Conservation (phyloP, 805 yeast species). For the Brettanomyces naardenensis region DNA sequence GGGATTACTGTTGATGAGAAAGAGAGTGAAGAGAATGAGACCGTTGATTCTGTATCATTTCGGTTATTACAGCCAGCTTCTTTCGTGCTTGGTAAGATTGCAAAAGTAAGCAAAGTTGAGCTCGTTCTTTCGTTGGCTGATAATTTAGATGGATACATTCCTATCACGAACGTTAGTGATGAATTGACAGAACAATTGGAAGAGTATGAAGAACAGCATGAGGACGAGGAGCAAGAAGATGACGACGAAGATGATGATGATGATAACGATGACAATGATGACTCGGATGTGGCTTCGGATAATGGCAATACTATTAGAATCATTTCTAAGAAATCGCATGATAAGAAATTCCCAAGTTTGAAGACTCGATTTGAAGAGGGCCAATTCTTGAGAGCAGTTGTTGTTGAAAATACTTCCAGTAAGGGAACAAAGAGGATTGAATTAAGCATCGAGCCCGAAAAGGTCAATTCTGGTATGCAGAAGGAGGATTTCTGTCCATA, state of each 20-base stretch:
- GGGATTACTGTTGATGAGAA: conserved; percentile 19
- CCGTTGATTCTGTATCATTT: conserved; percentile 56
- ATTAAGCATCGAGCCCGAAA: conserved; percentile 65
- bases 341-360: conserved; percentile 45
- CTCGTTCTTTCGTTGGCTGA: conserved; percentile 70
- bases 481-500: conserved; percentile 56
- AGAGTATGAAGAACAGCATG: conserved; percentile 42
- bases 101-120: conserved; percentile 52
- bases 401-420: conserved; percentile 40
- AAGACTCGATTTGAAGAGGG: conserved; percentile 54
- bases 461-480: conserved; percentile 53
- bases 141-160: conserved; percentile 70
- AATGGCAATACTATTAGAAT: conserved; percentile 8
- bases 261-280: conserved; percentile 19
- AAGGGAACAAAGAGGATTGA: conserved; percentile 53
- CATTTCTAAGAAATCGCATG: conserved; percentile 20
- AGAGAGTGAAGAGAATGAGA: conserved; percentile 22
- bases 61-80: conserved; percentile 65
- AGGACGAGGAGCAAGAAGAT: conserved; percentile 34
- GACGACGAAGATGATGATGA: conserved; percentile 24
- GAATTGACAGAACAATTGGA: conserved; percentile 53
- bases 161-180: conserved; percentile 64
- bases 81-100: conserved; percentile 68
- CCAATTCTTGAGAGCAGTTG: conserved; percentile 79
- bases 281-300: conserved; percentile 24